phyloP scores from a whole-genome alignment of 257 asterid genomes.

The Ligustrum vulgare region DNA sequence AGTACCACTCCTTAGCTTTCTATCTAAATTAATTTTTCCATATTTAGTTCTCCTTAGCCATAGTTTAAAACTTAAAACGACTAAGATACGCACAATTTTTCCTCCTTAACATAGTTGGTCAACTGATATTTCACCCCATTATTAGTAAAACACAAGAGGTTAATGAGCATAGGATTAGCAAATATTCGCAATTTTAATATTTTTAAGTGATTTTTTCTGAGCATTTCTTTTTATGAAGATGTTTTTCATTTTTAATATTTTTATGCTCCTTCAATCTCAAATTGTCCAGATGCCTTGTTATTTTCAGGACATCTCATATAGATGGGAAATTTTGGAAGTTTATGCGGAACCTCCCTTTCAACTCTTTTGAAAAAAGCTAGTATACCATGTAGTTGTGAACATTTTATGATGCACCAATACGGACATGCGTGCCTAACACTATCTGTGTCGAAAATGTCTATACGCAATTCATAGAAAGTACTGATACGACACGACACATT shows the following conservation, averaged over 20 bases:
- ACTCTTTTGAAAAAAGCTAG: not conserved
- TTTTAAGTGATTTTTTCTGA: not conserved
- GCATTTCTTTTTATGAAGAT: not conserved
- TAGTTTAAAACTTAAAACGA: not conserved
- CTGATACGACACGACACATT: no score
- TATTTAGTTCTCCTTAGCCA: not conserved
- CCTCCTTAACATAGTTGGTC: not conserved
- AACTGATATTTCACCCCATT: not conserved
- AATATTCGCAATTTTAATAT: not conserved
- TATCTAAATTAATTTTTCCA: not conserved
- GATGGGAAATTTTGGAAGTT: not conserved
- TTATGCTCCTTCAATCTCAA: not conserved
- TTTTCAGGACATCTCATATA: not conserved
- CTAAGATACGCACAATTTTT: not conserved
- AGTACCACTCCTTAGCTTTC: not conserved
- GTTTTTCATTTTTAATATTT: not conserved
- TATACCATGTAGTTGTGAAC: not conserved
- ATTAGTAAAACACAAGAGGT: not conserved
- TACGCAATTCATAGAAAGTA: no score
- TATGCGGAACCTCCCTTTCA: not conserved
- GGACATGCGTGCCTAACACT: no score
- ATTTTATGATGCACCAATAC: no score
- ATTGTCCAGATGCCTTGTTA: not conserved
- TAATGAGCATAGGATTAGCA: not conserved
- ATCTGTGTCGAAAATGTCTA: no score